Evolutionary conservation across 192 early-diverging fungal species (phyloP).

Genomic region (Coemansia sp.): DNA sequence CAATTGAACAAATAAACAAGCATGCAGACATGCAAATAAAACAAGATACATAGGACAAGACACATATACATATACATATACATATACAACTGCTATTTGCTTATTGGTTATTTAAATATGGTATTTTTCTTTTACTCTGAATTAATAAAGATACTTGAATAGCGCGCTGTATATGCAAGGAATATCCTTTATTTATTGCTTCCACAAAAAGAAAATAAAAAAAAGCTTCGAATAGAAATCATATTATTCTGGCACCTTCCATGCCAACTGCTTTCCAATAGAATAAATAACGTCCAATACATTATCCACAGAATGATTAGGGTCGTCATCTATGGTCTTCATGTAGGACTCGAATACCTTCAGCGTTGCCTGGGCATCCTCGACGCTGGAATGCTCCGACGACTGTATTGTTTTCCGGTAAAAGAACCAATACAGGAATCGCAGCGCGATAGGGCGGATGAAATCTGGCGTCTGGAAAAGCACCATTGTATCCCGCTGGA

Average conservation of each 20-base stretch:
- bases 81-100: too few species aligned
- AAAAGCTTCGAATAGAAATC: too few species aligned
- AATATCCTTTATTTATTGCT: not conserved
- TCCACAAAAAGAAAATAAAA: not conserved
- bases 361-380: constrained; percentile 86
- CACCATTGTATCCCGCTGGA: constrained; percentile 93
- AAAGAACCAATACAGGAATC: constrained; percentile 90
- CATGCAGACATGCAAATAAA: not conserved
- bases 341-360: constrained; percentile 80
- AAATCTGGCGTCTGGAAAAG: constrained; percentile 64
- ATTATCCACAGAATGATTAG: constrained; percentile 67
- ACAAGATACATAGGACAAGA: too few species aligned
- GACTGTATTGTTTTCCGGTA: constrained; percentile 80
- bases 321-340: constrained; percentile 59
- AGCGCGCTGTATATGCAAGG: not conserved
- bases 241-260: constrained; percentile 33
- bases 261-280: constrained; percentile 26
- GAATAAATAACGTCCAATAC: constrained; percentile 67
- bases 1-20: not conserved
- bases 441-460: constrained; percentile 65
- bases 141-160: not conserved
- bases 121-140: too few species aligned
- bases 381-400: constrained; percentile 87
- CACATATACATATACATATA: too few species aligned
- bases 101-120: too few species aligned